Evolutionary conservation across 2,329 filamentous ascomycete species (phyloP).

Genomic region (Cercospora sojina): DNA sequence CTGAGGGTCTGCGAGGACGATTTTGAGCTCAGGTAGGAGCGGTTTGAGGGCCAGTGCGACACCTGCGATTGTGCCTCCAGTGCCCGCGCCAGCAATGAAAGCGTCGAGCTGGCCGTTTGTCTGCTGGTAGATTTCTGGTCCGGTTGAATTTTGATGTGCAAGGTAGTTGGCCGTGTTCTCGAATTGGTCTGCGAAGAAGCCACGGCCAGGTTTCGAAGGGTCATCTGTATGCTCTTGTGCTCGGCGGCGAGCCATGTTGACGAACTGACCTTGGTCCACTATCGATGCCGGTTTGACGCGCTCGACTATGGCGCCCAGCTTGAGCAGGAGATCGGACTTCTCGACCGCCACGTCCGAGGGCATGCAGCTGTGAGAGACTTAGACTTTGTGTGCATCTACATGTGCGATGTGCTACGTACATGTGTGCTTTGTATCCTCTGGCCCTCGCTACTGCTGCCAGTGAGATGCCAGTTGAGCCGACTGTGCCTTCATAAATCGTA

Average conservation of each 20-base stretch:
- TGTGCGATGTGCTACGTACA: constrained; percentile 50
- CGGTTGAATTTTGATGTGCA: constrained; percentile 79
- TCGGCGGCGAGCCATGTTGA: constrained; percentile 80
- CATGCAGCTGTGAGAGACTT: constrained; percentile 67
- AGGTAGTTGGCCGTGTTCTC: constrained; percentile 86
- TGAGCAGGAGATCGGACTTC: constrained; percentile 83
- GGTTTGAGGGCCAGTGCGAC: constrained; percentile 82
- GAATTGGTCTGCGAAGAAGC: constrained; percentile 96
- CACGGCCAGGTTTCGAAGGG: constrained; percentile 62
- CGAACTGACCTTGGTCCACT: constrained; percentile 88
- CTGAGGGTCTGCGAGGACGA: constrained; percentile 90
- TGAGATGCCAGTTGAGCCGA: constrained; percentile 94
- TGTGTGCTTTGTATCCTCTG: constrained; percentile 86
- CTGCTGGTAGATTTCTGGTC: constrained; percentile 84
- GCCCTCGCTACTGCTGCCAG: constrained; percentile 85
- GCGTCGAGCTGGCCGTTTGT: constrained; percentile 73
- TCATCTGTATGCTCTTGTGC: constrained; percentile 70
- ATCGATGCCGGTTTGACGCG: constrained; percentile 88
- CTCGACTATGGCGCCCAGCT: constrained; percentile 90
- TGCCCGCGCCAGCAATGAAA: constrained; percentile 91
- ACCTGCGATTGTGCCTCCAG: constrained; percentile 88
- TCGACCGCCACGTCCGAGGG: constrained; percentile 85
- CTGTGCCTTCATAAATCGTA: constrained; percentile 95
- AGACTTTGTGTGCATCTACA: constrained; percentile 5
- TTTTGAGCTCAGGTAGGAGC: constrained; percentile 58